A percentile compares a stretch with the other conserved stretches of the same genome.
Conservation (phyloP, 179 eudicot genomes). For the Patellifolia procumbens region DNA sequence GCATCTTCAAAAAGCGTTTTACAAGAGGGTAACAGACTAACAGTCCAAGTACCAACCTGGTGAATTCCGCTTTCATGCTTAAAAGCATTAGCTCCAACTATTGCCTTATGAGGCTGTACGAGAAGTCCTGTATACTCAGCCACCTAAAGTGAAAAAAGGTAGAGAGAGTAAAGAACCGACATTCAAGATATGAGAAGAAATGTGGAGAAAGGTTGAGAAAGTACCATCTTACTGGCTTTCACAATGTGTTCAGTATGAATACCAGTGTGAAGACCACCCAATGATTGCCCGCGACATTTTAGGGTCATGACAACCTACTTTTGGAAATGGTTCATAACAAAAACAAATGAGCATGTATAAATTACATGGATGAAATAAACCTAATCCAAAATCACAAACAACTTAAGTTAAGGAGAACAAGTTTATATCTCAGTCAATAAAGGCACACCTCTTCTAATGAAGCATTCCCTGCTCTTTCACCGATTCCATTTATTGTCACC, state of each 20-base stretch:
- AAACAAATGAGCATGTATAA: neutral
- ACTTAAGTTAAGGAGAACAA: neutral
- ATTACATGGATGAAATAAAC: neutral
- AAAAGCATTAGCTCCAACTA: constrained; percentile 98
- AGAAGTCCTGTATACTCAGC: constrained; percentile 82
- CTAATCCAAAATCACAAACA: neutral
- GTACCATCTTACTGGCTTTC: constrained; percentile 95
- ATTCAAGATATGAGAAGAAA: neutral
- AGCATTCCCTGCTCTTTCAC: constrained; percentile 98
- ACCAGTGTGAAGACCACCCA: constrained; percentile 86
- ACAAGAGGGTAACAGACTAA: constrained; percentile 1
- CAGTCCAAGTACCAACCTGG: constrained; percentile 72
- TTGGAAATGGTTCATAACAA: neutral
- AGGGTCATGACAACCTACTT: constrained; percentile 89
- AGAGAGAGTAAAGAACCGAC: neutral
- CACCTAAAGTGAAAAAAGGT: constrained; percentile 46
- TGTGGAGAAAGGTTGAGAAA: neutral
- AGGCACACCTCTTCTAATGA: constrained; percentile 85
- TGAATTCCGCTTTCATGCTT: constrained; percentile 99
- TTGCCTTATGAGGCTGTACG: constrained; percentile 94
- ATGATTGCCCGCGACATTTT: constrained; percentile 70
- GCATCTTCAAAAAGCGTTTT: neutral
- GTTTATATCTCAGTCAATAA: constrained; percentile 1
- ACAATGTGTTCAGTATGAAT: constrained; percentile 71
- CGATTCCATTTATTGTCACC: constrained; percentile 92